Conservation (phyloP, 768 basidiomycete species). For the Collybiopsis luxurians region DNA sequence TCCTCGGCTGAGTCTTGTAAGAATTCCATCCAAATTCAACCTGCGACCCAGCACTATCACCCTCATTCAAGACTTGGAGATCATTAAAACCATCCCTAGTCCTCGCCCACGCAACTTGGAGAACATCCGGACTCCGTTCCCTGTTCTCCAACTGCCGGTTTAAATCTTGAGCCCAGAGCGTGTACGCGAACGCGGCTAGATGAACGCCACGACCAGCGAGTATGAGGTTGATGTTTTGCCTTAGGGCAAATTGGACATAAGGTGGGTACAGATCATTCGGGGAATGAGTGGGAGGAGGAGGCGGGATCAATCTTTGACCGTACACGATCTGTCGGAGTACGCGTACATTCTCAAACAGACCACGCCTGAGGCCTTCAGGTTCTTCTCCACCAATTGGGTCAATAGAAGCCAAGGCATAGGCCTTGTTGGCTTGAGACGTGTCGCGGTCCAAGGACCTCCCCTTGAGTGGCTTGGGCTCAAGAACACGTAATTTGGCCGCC, state of each 20-base stretch:
- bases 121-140: background rate
- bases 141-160: background rate
- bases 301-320: background rate
- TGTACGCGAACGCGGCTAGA: background rate
- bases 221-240: background rate
- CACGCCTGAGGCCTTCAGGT: background rate
- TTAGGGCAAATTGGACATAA: background rate
- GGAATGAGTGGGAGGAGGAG: background rate
- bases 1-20: background rate
- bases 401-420: background rate
- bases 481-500: background rate
- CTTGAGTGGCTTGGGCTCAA: conserved; percentile 1
- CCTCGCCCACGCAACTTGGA: background rate
- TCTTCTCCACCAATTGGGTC: background rate
- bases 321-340: background rate
- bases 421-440: conserved; percentile 1
- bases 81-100: background rate
- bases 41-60: background rate
- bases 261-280: background rate
- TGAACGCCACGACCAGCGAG: background rate
- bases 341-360: background rate
- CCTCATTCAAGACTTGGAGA: background rate
- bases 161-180: background rate
- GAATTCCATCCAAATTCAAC: conserved; percentile 1
- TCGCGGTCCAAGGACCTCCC: background rate